These are phyloP conservation scores for Leucocoprinus birnbaumii DNA, from an alignment of 768 basidiomycete genomes.

Conservation along the genomic window DNA sequence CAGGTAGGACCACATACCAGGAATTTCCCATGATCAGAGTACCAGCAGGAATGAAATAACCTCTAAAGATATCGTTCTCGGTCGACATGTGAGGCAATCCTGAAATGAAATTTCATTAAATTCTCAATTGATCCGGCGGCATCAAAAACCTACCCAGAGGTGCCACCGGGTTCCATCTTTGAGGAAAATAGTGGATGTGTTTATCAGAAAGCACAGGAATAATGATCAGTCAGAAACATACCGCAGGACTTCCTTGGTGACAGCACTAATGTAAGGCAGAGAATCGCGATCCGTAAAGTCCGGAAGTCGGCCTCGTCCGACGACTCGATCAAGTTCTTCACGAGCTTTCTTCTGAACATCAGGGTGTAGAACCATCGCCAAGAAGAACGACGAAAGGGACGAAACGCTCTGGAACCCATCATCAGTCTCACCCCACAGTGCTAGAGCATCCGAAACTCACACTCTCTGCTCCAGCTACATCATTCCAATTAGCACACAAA, in stretches of 20 bases:
- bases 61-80: constrained; percentile 39
- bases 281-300: constrained; percentile 24
- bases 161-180: constrained; percentile 30
- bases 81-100: constrained; percentile 36
- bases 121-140: not conserved
- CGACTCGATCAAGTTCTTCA: constrained; percentile 27
- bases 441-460: constrained; percentile 20
- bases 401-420: constrained; percentile 27
- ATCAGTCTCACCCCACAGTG: not conserved
- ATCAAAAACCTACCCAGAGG: constrained; percentile 20
- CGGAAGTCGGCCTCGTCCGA: constrained; percentile 26
- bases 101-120: constrained; percentile 8
- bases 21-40: constrained; percentile 40
- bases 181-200: too few relatives aligned
- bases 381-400: constrained; percentile 30
- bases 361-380: constrained; percentile 34
- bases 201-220: too few relatives aligned
- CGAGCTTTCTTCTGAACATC: constrained; percentile 29
- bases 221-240: constrained; percentile 11
- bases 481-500: not conserved
- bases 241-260: constrained; percentile 36
- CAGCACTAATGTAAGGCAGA: constrained; percentile 40
- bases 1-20: constrained; percentile 24
- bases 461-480: constrained; percentile 39
- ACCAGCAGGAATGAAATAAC: constrained; percentile 42